Percentiles rank a stretch among this genome's conserved stretches.
Conservation (phyloP, 352 stramenopile genomes). For the Pythium volutum region DNA sequence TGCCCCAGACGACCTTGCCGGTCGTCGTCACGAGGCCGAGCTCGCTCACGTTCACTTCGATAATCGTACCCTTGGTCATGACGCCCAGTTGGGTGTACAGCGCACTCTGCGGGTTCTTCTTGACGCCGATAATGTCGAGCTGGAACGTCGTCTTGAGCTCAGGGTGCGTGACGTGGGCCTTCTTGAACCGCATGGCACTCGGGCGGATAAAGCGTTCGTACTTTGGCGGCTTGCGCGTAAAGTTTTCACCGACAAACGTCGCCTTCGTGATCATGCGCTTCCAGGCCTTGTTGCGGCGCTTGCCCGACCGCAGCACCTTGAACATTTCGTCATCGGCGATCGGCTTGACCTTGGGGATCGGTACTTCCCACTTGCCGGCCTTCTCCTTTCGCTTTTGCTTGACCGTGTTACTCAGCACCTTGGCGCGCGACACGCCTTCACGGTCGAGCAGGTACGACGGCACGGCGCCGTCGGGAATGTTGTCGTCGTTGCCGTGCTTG, state of each 20-base stretch:
- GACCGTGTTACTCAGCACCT: conserved; percentile 99
- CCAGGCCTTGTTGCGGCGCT: conserved; percentile 93
- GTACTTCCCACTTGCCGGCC: conserved; percentile 99
- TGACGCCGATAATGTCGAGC: conserved; percentile 99
- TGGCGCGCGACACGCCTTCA: conserved; percentile 97
- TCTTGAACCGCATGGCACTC: conserved; percentile 99
- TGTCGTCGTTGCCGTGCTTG: conserved; percentile 98
- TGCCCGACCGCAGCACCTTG: conserved; percentile 97
- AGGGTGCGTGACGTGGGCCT: conserved; percentile 99
- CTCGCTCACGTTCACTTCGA: conserved; percentile 99
- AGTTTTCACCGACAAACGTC: conserved; percentile 99
- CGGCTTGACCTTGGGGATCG: conserved; percentile 97
- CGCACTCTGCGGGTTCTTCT: conserved; percentile 98
- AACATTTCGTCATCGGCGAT: conserved; percentile 99
- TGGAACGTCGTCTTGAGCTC: conserved; percentile 99
- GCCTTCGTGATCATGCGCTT: conserved; percentile 91
- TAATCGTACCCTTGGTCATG: conserved; percentile 99
- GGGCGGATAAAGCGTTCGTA: conserved; percentile 99
- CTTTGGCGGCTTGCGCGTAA: conserved; percentile 99
- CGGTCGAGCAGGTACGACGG: conserved; percentile 99
- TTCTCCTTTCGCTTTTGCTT: conserved; percentile 99
- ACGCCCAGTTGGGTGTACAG: conserved; percentile 98
- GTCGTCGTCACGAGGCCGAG: conserved; percentile 98
- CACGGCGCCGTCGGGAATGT: conserved; percentile 94
- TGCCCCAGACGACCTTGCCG: conserved; percentile 99